Evolutionary conservation across 2,329 filamentous ascomycete species (phyloP).

Genomic region (Microcyclosporella mali): DNA sequence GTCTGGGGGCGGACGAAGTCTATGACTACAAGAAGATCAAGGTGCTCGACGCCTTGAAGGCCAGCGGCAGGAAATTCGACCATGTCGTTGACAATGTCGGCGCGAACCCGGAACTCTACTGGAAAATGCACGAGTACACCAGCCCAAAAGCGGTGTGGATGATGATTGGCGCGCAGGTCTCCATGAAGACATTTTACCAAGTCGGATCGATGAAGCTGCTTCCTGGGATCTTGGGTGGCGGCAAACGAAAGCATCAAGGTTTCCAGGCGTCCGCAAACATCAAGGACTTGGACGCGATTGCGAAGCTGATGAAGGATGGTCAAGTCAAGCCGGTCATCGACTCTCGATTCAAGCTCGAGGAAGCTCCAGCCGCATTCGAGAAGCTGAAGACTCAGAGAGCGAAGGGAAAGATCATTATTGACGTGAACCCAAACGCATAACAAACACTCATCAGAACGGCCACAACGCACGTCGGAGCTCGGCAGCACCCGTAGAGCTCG

Average conservation of each 20-base stretch:
- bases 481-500: background rate
- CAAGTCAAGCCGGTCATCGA: conserved; percentile 54
- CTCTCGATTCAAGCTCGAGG: conserved; percentile 49
- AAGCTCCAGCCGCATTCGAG: conserved; percentile 52
- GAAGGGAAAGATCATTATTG: conserved; percentile 54
- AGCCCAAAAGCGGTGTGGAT: conserved; percentile 45
- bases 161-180: conserved; percentile 16
- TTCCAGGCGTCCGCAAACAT: conserved; percentile 34
- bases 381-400: conserved; percentile 52
- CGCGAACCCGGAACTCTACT: conserved; percentile 46
- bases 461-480: background rate
- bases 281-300: conserved; percentile 47
- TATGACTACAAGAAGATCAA: conserved; percentile 53
- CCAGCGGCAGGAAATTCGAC: conserved; percentile 42
- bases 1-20: conserved; percentile 57
- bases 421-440: conserved; percentile 8
- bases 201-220: conserved; percentile 33
- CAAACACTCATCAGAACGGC: background rate
- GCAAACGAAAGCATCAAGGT: conserved; percentile 39
- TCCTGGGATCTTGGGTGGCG: conserved; percentile 47
- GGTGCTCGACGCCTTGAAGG: conserved; percentile 43
- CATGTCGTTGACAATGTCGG: conserved; percentile 57
- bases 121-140: conserved; percentile 47
- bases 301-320: conserved; percentile 50
- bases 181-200: conserved; percentile 7